phyloP scores from a whole-genome alignment of 805 yeast genomes.

The Monosporozyma solicola region DNA sequence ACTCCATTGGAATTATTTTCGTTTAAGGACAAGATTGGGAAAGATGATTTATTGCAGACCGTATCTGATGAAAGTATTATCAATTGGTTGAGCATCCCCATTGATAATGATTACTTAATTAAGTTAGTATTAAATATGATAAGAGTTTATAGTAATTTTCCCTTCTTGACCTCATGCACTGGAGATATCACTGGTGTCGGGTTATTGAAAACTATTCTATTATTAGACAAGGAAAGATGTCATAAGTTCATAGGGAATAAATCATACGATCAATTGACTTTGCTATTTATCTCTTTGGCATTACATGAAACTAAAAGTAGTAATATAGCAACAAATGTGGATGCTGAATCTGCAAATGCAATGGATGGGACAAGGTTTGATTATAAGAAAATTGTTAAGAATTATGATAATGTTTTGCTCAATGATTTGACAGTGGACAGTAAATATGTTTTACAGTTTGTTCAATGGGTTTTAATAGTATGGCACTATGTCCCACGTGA shows the following conservation, averaged over 20 bases:
- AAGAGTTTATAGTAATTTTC: conserved; percentile 39
- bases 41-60: conserved; percentile 15
- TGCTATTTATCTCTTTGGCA: conserved; percentile 42
- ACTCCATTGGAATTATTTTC: conserved; percentile 19
- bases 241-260: conserved; percentile 28
- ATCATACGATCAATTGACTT: conserved; percentile 34
- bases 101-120: conserved; percentile 23
- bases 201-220: conserved; percentile 36
- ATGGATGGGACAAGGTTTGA: conserved; percentile 7
- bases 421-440: conserved; percentile 34
- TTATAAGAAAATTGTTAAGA: conserved; percentile 23
- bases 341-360: background rate
- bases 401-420: conserved; percentile 38
- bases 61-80: conserved; percentile 25
- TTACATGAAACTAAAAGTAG: conserved; percentile 8
- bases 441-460: conserved; percentile 33
- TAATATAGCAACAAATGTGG: background rate
- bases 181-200: conserved; percentile 32
- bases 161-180: conserved; percentile 34
- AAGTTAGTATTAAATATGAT: conserved; percentile 35
- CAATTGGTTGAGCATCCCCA: conserved; percentile 32
- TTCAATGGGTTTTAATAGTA: conserved; percentile 42
- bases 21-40: conserved; percentile 14
- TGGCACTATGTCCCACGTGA: conserved; percentile 30
- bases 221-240: conserved; percentile 38